Conservation (phyloP, 2,329 filamentous ascomycete genomes). For the Diplocarpon rosae region DNA sequence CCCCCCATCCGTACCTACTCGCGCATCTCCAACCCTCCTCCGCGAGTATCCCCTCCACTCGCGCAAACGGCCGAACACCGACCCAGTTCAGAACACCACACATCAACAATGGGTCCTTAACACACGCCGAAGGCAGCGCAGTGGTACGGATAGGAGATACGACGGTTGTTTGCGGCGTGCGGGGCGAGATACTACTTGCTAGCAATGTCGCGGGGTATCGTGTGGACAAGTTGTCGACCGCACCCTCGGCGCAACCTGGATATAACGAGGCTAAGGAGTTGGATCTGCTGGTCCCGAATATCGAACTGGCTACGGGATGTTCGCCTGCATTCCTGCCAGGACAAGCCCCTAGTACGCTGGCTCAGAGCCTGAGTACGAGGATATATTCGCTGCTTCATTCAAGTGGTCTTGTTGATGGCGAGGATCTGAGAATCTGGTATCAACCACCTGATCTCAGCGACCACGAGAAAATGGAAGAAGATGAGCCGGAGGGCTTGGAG, state of each 20-base stretch:
- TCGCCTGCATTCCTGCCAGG: slow-evolving; percentile 79
- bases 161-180: slow-evolving; percentile 86
- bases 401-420: slow-evolving; percentile 51
- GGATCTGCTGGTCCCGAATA: slow-evolving; percentile 80
- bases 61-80: slow-evolving; percentile 72
- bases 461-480: slow-evolving; percentile 33
- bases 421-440: slow-evolving; percentile 65
- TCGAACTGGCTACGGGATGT: slow-evolving; percentile 85
- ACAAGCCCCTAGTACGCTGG: slow-evolving; percentile 65
- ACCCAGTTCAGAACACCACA: slow-evolving; percentile 60
- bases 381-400: slow-evolving; percentile 67
- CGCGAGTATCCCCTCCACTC: slow-evolving; percentile 43
- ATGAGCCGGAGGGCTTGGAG: slow-evolving; percentile 26
- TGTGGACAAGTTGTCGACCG: slow-evolving; percentile 28
- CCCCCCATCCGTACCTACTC: slow-evolving; percentile 79
- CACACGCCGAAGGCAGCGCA: slow-evolving; percentile 81
- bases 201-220: slow-evolving; percentile 62
- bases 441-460: slow-evolving; percentile 37
- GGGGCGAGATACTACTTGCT: slow-evolving; percentile 71
- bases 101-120: slow-evolving; percentile 72
- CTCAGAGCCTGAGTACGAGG: slow-evolving; percentile 72
- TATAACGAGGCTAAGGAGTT: slow-evolving; percentile 42
- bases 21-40: slow-evolving; percentile 63
- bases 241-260: slow-evolving; percentile 26
- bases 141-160: slow-evolving; percentile 84